A percentile compares a stretch with the other conserved stretches of the same genome.
Conservation (phyloP, 169 alveolate genomes). For the Neospora caninum region DNA sequence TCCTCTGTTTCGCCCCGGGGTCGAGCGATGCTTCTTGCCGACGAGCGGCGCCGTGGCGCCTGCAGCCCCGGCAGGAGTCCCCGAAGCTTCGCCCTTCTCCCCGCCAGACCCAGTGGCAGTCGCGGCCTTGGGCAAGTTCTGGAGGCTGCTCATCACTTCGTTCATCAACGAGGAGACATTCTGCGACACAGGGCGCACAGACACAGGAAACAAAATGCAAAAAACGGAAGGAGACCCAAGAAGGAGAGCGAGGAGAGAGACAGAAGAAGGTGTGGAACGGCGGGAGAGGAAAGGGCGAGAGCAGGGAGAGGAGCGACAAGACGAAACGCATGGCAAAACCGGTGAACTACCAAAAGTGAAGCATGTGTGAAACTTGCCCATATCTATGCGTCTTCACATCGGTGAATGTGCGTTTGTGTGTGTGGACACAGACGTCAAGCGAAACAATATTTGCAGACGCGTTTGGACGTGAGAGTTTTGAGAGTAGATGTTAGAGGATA, state of each 20-base stretch:
- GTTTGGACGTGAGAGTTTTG: too few species aligned
- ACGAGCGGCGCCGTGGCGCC: not conserved
- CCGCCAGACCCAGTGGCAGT: not conserved
- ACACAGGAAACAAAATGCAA: not conserved
- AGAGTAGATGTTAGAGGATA: too few species aligned
- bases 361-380: too few species aligned
- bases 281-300: not conserved
- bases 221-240: too few species aligned
- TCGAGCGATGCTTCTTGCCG: not conserved
- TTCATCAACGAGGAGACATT: slow-evolving; percentile 17
- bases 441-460: not conserved
- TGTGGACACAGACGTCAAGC: not conserved
- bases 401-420: not conserved
- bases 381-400: too few species aligned
- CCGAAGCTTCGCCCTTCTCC: not conserved
- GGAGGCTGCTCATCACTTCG: slow-evolving; percentile 26
- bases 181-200: not conserved
- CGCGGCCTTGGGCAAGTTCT: not conserved
- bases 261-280: not conserved
- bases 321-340: not conserved
- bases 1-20: not conserved
- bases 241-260: too few species aligned
- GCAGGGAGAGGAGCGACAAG: too few species aligned
- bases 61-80: not conserved
- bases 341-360: not conserved